phyloP scores from a whole-genome alignment of 106 monocot species.

The Allium cepa region DNA sequence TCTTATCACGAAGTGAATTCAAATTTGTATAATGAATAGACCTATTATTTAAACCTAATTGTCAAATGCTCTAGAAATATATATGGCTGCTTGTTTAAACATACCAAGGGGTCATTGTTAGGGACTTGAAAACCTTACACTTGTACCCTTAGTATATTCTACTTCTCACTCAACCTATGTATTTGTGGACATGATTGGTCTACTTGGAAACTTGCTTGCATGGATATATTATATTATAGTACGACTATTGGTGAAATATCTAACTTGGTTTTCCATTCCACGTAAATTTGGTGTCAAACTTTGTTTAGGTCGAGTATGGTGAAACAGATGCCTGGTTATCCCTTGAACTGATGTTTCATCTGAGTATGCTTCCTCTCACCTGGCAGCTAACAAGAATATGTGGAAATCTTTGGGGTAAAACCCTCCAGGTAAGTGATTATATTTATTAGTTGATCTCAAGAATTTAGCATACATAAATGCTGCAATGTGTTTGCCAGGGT shows the following conservation, averaged over 20 bases:
- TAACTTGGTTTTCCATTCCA: not conserved
- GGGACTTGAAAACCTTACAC: too few species aligned
- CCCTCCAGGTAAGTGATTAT: conserved; percentile 61
- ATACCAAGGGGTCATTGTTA: too few species aligned
- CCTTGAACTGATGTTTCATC: conserved; percentile 88
- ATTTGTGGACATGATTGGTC: too few species aligned
- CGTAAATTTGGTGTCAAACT: not conserved
- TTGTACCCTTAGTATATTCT: too few species aligned
- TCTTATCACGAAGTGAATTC: not conserved
- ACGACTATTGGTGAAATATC: not conserved
- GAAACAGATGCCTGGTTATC: conserved; percentile 95
- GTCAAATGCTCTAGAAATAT: too few species aligned
- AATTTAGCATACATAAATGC: conserved; percentile 1
- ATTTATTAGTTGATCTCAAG: not conserved
- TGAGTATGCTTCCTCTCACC: conserved; percentile 89
- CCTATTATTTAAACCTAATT: too few species aligned
- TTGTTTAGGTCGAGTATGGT: conserved; percentile 64
- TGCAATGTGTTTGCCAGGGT: conserved; percentile 37
- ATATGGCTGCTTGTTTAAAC: too few species aligned
- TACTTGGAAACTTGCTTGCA: too few species aligned
- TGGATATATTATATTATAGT: too few species aligned
- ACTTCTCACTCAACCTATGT: too few species aligned
- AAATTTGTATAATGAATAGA: not conserved
- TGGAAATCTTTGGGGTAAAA: conserved; percentile 97
- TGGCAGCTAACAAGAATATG: conserved; percentile 90